Conservation (phyloP, 768 basidiomycete genomes). For the Dioszegia aurantiaca region DNA sequence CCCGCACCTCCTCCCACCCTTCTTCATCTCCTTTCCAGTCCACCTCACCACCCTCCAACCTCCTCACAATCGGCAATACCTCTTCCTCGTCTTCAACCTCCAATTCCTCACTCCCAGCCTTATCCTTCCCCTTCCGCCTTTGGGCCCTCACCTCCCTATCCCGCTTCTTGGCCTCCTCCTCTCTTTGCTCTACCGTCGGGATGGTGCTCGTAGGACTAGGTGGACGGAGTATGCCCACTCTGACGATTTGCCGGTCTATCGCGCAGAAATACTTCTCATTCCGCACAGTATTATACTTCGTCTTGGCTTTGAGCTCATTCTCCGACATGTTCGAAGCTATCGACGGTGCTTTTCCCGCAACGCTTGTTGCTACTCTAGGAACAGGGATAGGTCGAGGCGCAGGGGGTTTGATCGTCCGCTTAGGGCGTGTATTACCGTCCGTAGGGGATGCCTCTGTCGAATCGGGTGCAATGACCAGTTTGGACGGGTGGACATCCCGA, state of each 20-base stretch:
- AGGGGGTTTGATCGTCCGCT: slow-evolving; percentile 22
- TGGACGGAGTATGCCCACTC: slow-evolving; percentile 43
- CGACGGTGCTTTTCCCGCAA: slow-evolving; percentile 4
- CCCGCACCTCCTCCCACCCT: slow-evolving; percentile 43
- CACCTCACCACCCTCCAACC: slow-evolving; percentile 15
- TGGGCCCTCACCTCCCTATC: slow-evolving; percentile 37
- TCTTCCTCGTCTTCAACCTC: slow-evolving; percentile 14
- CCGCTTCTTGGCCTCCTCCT: slow-evolving; percentile 38
- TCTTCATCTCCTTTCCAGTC: slow-evolving; percentile 45
- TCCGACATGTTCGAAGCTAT: slow-evolving; percentile 41
- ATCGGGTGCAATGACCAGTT: neutral
- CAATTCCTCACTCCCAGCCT: neutral
- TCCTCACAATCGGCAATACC: slow-evolving; percentile 2
- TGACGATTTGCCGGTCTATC: slow-evolving; percentile 48
- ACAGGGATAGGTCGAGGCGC: neutral
- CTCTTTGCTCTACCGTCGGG: slow-evolving; percentile 39
- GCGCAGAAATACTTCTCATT: slow-evolving; percentile 52
- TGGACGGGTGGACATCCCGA: slow-evolving; percentile 7
- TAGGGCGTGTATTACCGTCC: slow-evolving; percentile 18
- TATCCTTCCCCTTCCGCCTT: slow-evolving; percentile 29
- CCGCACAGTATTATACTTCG: slow-evolving; percentile 42
- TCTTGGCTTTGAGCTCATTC: slow-evolving; percentile 47
- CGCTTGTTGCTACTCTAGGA: neutral
- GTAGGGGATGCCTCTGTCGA: neutral
- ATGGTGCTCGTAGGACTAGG: slow-evolving; percentile 48